phyloP scores from a whole-genome alignment of 1,284 basidiomycete genomes.

The Omphalotus olearius region DNA sequence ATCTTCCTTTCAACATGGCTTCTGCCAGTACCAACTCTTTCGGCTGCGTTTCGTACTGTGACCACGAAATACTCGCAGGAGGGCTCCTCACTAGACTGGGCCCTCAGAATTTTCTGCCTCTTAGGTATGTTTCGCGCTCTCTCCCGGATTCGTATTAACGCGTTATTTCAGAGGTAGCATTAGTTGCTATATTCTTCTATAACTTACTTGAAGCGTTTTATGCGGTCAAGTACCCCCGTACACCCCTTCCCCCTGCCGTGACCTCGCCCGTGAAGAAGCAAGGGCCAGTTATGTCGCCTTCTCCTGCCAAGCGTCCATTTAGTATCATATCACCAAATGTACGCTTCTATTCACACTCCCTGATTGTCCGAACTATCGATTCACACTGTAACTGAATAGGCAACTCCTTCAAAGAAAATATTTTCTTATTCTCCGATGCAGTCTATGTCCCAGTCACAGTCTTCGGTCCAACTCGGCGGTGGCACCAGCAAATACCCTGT shows the following conservation, averaged over 20 bases:
- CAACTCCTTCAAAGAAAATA: slow-evolving; percentile 7
- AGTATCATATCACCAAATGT: slow-evolving; percentile 11
- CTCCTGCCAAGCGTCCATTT: slow-evolving; percentile 10
- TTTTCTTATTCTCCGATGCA: slow-evolving; percentile 7
- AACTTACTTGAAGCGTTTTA: slow-evolving; percentile 13
- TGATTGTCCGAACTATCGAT: not conserved
- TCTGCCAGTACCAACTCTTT: slow-evolving; percentile 11
- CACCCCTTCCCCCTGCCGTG: slow-evolving; percentile 7
- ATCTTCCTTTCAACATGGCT: slow-evolving; percentile 12
- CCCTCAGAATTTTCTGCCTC: slow-evolving; percentile 1
- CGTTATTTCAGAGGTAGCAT: slow-evolving; percentile 5
- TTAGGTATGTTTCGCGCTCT: slow-evolving; percentile 9
- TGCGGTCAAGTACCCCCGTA: slow-evolving; percentile 13
- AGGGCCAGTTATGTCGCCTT: slow-evolving; percentile 7
- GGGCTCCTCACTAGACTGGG: not conserved
- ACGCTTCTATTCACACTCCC: not conserved
- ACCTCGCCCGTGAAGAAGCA: slow-evolving; percentile 12
- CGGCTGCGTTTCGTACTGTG: slow-evolving; percentile 2
- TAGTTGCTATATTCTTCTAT: slow-evolving; percentile 3
- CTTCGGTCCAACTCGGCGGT: not conserved
- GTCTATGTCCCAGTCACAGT: not conserved
- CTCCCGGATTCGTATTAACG: not conserved
- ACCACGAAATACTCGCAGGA: not conserved
- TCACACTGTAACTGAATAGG: not conserved
- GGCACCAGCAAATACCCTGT: slow-evolving; percentile 4